phyloP scores from a whole-genome alignment of 176 grass and related monocot genomes.

The Sorghum bicolor region Sorghum_bicolor_NCBIv3 NC_012872.2:2339501-2340000 shows the following conservation, averaged over 20 bases:
- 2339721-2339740: constrained; percentile 15
- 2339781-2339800: constrained; percentile 32
- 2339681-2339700: constrained; percentile 46
- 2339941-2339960: not conserved
- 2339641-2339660: constrained; percentile 17
- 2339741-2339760: constrained; percentile 44
- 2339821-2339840: constrained; percentile 56
- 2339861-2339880: constrained; percentile 39
- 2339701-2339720: constrained; percentile 17
- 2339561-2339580: constrained; percentile 8
- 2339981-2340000: constrained; percentile 10
- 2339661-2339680: constrained; percentile 5
- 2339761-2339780: constrained; percentile 46
- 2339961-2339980: not conserved
- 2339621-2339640: not conserved
- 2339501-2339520: not conserved
- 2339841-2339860: constrained; percentile 38
- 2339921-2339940: constrained; percentile 17
- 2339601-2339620: not conserved
- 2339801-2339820: constrained; percentile 28
- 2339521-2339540: not conserved
- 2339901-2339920: constrained; percentile 16
- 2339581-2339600: not conserved
- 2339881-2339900: constrained; percentile 35
- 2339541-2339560: not conserved